Percentiles rank a stretch among this genome's conserved stretches.
phyloP scores from a whole-genome alignment of 2,329 filamentous ascomycete species.

The Stenocarpella maydis region DNA sequence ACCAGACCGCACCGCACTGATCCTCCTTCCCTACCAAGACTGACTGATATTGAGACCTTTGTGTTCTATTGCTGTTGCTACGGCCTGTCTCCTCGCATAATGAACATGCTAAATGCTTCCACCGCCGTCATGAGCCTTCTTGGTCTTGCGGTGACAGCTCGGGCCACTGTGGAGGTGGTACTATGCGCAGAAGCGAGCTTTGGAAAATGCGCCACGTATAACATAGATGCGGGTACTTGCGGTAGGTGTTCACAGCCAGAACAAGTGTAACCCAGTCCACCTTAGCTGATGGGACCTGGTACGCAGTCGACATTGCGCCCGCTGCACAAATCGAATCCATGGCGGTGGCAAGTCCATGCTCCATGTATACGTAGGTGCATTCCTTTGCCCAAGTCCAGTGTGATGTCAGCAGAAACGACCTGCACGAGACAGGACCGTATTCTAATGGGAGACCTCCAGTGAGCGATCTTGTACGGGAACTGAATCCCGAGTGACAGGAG shows the following conservation, averaged over 20 bases:
- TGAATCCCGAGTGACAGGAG: conserved; percentile 7
- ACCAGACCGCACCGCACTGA: background rate
- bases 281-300: background rate
- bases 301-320: background rate
- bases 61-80: background rate
- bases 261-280: background rate
- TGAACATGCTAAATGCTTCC: conserved; percentile 3
- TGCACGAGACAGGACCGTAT: no score
- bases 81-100: background rate
- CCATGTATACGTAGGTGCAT: background rate
- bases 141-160: background rate
- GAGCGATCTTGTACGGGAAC: background rate
- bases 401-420: background rate
- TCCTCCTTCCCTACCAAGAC: background rate
- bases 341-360: background rate
- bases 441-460: background rate
- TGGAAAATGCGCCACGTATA: background rate
- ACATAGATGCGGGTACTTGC: background rate
- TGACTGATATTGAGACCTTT: background rate
- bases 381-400: background rate
- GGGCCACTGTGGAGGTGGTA: conserved; percentile 4
- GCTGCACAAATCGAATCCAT: conserved; percentile 6
- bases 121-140: conserved; percentile 1
- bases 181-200: conserved; percentile 1
- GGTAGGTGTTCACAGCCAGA: background rate